Evolutionary conservation across 2,329 filamentous ascomycete genomes (phyloP), one percentile per base, ranked within the genome.

Genomic region (Phyllosticta paracitricarpa): DNA sequence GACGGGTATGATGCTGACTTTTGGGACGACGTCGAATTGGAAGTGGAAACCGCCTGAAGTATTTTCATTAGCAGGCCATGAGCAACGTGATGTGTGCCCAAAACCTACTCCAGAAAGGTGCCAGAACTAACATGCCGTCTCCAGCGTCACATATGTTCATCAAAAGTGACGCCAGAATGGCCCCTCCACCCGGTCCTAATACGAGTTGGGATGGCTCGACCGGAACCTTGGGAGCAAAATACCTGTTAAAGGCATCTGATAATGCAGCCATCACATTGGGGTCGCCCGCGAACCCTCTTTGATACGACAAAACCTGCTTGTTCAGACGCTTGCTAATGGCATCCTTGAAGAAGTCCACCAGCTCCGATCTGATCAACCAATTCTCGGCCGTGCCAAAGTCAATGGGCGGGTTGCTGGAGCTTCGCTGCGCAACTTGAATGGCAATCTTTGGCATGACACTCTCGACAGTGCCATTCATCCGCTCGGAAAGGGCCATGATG

Each of bases 61-160:
- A 19, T 19, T 25, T 17, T 7, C 14, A 19, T 56, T 10, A 33
- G 54, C 28, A 22, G 14, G 17, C 7, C 3, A 17, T n/a, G 24
- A 12, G 4, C 24, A 17, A 14, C 10, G 10, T 4, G 10, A n/a
- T 4, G 9, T 8, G 14, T 24, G 9, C 24, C 3, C 40, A 58
- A 40, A 62, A 64, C 67, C 52, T 61, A 68, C 67, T 68, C 70
- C 72, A 73, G 54, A 64, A 72, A 24, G 71, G 71, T 3, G 61
- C 67, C 1, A 68, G 66, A 3, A 74, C 61, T 0, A 75, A 63
- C 0, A 74, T 60, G 0, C 69, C 70, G 56, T 75, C 72, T 22
- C 70, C 72, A 1, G 66, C 51, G 8, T 73, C 70, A 61, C 71
- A 74, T 22, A 75, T 70, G 33, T 69, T 70, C 57, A 65, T 67